phyloP scores from a whole-genome alignment of 2,329 filamentous ascomycete genomes.

The Emericellopsis cladophorae region DNA sequence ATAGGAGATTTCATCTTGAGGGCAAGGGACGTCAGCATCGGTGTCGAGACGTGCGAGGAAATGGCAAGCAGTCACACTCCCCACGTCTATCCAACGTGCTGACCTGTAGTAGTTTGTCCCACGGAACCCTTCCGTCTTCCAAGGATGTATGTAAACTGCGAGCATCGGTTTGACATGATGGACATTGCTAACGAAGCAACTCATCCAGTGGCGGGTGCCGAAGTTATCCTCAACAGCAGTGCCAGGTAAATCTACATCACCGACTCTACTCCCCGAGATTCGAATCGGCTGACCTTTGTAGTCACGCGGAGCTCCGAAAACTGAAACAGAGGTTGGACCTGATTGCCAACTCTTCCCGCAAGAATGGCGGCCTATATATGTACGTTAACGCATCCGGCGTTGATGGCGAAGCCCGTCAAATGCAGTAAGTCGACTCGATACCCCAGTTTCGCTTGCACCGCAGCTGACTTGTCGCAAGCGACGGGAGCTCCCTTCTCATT shows the following conservation, averaged over 20 bases:
- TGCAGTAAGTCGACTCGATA: neutral
- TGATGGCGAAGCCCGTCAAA: neutral
- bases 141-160: too few relatives aligned
- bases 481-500: slow-evolving; percentile 52
- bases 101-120: too few relatives aligned
- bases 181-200: slow-evolving; percentile 4
- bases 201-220: slow-evolving; percentile 45
- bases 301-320: slow-evolving; percentile 49
- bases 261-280: too few relatives aligned
- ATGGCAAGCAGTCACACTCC: slow-evolving; percentile 6
- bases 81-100: neutral
- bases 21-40: slow-evolving; percentile 24
- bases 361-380: slow-evolving; percentile 43
- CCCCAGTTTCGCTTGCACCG: neutral
- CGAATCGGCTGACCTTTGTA: slow-evolving; percentile 16
- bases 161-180: too few relatives aligned
- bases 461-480: slow-evolving; percentile 22
- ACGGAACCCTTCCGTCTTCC: too few relatives aligned
- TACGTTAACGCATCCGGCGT: slow-evolving; percentile 15
- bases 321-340: slow-evolving; percentile 50
- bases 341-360: slow-evolving; percentile 53
- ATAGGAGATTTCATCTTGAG: slow-evolving; percentile 27
- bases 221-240: slow-evolving; percentile 59
- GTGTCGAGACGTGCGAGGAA: slow-evolving; percentile 27
- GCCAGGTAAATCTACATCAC: slow-evolving; percentile 12